These are phyloP conservation scores for Sugiyamaella chiloensis DNA, from an alignment of 805 yeast species.

Conservation along the genomic window DNA sequence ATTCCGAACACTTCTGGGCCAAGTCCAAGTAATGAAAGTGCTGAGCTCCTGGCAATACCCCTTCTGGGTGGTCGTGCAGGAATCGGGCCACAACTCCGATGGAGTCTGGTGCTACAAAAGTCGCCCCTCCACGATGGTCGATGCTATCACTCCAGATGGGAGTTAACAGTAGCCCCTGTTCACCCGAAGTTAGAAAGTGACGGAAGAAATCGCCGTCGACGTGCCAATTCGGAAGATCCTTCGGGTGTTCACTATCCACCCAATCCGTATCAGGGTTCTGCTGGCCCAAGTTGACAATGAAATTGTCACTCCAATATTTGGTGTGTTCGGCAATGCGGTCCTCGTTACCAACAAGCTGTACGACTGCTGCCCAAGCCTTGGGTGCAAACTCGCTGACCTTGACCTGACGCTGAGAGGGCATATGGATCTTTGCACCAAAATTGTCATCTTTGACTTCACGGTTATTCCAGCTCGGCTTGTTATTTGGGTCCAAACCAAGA, in stretches of 20 bases:
- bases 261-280: slow-evolving; percentile 3
- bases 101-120: slow-evolving; percentile 13
- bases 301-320: slow-evolving; percentile 12
- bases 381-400: slow-evolving; percentile 14
- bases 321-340: slow-evolving; percentile 7
- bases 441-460: slow-evolving; percentile 7
- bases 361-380: slow-evolving; percentile 11
- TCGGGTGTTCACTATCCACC: slow-evolving; percentile 9
- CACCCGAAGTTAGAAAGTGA: slow-evolving; percentile 16
- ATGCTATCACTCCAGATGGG: slow-evolving; percentile 14
- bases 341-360: slow-evolving; percentile 13
- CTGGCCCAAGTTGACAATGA: slow-evolving; percentile 15
- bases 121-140: slow-evolving; percentile 12
- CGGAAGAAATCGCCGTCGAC: slow-evolving; percentile 15
- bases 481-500: slow-evolving; percentile 13
- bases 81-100: slow-evolving; percentile 10
- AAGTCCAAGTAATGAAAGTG: slow-evolving; percentile 3
- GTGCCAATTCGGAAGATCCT: slow-evolving; percentile 14
- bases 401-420: slow-evolving; percentile 13
- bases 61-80: slow-evolving; percentile 13
- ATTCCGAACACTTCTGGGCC: slow-evolving; percentile 9
- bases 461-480: slow-evolving; percentile 10
- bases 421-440: slow-evolving; percentile 11
- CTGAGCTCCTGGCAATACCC: slow-evolving; percentile 8
- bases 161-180: slow-evolving; percentile 13